Base-by-base conservation (phyloP, 192 early-diverging fungal species). In the Mortierella antarctica region DNA sequence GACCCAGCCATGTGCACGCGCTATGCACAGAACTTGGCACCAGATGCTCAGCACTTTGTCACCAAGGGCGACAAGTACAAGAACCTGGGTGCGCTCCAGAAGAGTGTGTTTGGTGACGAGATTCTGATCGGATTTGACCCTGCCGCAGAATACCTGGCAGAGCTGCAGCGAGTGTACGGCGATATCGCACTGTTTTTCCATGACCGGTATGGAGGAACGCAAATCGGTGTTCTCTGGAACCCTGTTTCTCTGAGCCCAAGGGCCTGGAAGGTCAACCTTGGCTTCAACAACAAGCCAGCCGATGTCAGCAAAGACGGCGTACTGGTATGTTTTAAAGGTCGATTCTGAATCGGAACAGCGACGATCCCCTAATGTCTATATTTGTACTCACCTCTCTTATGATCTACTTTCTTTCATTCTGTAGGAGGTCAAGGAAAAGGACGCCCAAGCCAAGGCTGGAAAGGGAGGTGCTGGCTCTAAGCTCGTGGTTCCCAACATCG, bases 91-190 rank as follows among this genome's bases (percentile, higher is more conserved):
- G 49, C 83, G 2, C 67, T 82, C 21, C 68, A 85, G 71, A 70
- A 86, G 68, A 80, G 83, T 62, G 85, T 82, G 12, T 86, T 89
- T 71, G 86, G 87, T 20, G 87, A 92, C 41, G 80, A 91, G 59
- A 83, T 88, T 4, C 83, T 93, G 69, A 85, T 93, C 48, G 85
- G 87, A 48, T 93, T 96, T 73, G 94, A 98, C 69, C 92, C 95
- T 11, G 93, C 92, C 1, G 74, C 86, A 12, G 71, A 83, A 52
- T 94, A 90, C 66, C 69, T 97, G 7, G 73, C 86, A 18, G 95
- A 97, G 55, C 82, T 98, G 44, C 76, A 86, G 71, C 67, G 58
- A 12, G 67, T 87, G 10, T 94, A 88, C 84, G 91, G 90, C 0
- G 84, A 93, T 50, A 77, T 76, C 18, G 86, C 88, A n/a, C 62